Conservation (phyloP, 805 yeast genomes). For the Lipomyces chichibuensis region DNA sequence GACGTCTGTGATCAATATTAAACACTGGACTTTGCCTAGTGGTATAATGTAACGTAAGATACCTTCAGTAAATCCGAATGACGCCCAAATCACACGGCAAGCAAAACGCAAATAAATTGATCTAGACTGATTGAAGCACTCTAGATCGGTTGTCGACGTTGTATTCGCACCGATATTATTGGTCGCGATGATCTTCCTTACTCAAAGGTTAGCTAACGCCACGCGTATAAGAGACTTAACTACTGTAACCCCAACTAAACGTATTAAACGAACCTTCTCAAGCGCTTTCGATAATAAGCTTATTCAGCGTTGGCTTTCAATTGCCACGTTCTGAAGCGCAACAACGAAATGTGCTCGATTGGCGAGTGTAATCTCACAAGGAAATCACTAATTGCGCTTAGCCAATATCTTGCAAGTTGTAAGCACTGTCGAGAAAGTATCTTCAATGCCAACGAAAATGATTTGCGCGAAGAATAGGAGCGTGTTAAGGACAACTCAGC, state of each 20-base stretch:
- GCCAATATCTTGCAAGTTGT: neutral
- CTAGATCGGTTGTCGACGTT: neutral
- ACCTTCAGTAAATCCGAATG: neutral
- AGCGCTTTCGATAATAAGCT: neutral
- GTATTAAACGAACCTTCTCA: neutral
- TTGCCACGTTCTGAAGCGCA: neutral
- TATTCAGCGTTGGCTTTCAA: neutral
- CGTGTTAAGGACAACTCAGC: neutral
- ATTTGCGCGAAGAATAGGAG: neutral
- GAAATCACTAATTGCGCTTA: neutral
- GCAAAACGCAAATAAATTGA: neutral
- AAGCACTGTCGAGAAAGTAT: neutral
- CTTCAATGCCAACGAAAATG: neutral
- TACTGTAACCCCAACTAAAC: neutral
- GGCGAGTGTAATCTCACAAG: neutral
- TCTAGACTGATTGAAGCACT: neutral
- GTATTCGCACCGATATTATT: too few species aligned
- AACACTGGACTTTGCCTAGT: neutral
- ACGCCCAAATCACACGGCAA: neutral
- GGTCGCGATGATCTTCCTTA: neutral
- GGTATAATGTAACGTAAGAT: neutral
- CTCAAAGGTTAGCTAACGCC: neutral
- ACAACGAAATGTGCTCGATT: neutral
- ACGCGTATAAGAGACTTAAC: neutral
- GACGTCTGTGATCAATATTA: neutral